Evolutionary conservation across 257 asterid species (phyloP), one percentile per base, ranked within the genome.

Genomic region (Solanum ossicruentum): DNA sequence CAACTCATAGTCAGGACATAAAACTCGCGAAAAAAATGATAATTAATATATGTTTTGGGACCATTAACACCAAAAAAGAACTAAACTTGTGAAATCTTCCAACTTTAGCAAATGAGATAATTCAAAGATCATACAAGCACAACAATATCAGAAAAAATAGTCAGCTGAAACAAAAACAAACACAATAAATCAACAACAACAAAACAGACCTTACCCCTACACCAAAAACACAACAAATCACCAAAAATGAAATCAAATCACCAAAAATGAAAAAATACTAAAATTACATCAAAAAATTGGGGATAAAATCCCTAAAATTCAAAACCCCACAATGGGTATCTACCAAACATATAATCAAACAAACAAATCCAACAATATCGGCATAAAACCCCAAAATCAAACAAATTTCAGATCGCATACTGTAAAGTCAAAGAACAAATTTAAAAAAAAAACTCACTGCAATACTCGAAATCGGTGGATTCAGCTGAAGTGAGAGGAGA

Each of bases 401-500:
- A 5, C 13, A 73, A 47, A 73, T 7, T 47, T 21, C 2, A 10
- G 21, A 6, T 65, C 26, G 15, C 55, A 7, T 41, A 52, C 47
- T 26, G 15, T 71, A 13, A 61, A n/a, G 4, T 80, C n/a, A 39
- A 26, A 55, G 28, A 39, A 82, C 3, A 5, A 61, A 80, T 12
- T 51, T 4, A 0, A 3, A 17, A 1, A 13, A 41, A 57, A n/a
- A 51, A 83, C 89, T 47, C n/a, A 90, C 92, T 63, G 92, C 92
- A 91, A 70, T 87, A 87, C 0, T 20, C 1, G 57, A 90, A 79
- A 60, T 52, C 70, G 73, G 88, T 55, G 82, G 90, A 77, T 49
- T 69, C 18, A 57, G 92, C 90, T 11, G 92, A 87, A 86, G 41
- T 55, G 55, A 85, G 49, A 65, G 93, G 92, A 54, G 86, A 61